phyloP scores from a whole-genome alignment of 306 rosid genomes.

The Begonia loranthoides region DNA sequence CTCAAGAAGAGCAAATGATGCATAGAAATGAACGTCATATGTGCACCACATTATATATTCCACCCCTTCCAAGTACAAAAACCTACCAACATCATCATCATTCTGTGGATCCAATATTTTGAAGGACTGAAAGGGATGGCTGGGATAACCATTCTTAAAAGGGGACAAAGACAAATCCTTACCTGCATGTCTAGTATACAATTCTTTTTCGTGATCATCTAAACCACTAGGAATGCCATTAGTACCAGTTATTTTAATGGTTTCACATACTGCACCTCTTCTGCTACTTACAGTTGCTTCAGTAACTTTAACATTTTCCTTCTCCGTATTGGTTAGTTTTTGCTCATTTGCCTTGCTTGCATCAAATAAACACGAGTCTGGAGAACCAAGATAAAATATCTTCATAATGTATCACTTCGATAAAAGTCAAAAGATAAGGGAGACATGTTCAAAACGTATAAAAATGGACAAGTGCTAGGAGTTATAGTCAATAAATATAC shows the following conservation, averaged over 20 bases:
- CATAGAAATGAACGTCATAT: slow-evolving; percentile 95
- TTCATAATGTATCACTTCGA: slow-evolving; percentile 7
- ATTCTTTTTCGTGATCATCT: slow-evolving; percentile 19
- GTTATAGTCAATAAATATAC: too few species aligned
- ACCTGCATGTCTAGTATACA: slow-evolving; percentile 7
- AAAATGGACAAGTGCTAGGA: background rate
- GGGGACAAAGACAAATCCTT: slow-evolving; percentile 23
- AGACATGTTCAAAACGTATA: background rate
- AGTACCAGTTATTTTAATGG: slow-evolving; percentile 15
- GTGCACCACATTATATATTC: slow-evolving; percentile 99
- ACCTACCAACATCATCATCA: slow-evolving; percentile 77
- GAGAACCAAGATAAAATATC: slow-evolving; percentile 15
- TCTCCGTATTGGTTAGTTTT: slow-evolving; percentile 25
- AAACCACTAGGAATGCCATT: slow-evolving; percentile 20
- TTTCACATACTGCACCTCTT: slow-evolving; percentile 24
- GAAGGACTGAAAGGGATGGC: slow-evolving; percentile 8
- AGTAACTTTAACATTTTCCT: slow-evolving; percentile 22
- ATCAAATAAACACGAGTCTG: slow-evolving; percentile 47
- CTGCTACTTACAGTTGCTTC: slow-evolving; percentile 30
- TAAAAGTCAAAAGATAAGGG: slow-evolving; percentile 6
- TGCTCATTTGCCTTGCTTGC: slow-evolving; percentile 20
- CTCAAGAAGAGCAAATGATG: slow-evolving; percentile 95
- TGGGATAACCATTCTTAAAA: slow-evolving; percentile 12
- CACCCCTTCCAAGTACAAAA: slow-evolving; percentile 93
- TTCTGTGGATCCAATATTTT: slow-evolving; percentile 21